Conservation (phyloP, 1,139 yeast genomes). For the Lodderomyces margitis region DNA sequence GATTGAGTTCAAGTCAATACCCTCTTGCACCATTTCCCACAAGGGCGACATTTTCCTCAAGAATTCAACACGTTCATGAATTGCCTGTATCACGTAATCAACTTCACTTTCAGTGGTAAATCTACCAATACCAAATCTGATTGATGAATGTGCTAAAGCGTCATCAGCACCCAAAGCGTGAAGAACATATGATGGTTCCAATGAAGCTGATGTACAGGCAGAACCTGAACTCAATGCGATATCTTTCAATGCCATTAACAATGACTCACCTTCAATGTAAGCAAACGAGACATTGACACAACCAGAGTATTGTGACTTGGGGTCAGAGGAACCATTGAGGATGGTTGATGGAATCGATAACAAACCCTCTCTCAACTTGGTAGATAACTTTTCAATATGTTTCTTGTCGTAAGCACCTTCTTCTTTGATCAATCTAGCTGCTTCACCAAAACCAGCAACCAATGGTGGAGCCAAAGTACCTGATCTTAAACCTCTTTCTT, state of each 20-base stretch:
- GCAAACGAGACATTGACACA: slow-evolving; percentile 97
- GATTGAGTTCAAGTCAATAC: slow-evolving; percentile 87
- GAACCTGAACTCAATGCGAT: slow-evolving; percentile 96
- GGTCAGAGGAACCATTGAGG: slow-evolving; percentile 74
- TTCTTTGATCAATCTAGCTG: slow-evolving; percentile 75
- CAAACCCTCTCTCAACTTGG: slow-evolving; percentile 70
- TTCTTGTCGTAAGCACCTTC: slow-evolving; percentile 73
- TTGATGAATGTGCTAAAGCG: slow-evolving; percentile 95
- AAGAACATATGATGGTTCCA: slow-evolving; percentile 95
- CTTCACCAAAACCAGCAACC: slow-evolving; percentile 96
- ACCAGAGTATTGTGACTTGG: slow-evolving; percentile 70
- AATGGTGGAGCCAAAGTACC: slow-evolving; percentile 97
- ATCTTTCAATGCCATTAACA: slow-evolving; percentile 95
- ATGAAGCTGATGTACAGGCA: slow-evolving; percentile 98
- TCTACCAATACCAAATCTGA: slow-evolving; percentile 95
- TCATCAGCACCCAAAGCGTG: slow-evolving; percentile 98
- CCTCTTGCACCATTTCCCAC: slow-evolving; percentile 99
- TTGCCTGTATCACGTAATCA: slow-evolving; percentile 88
- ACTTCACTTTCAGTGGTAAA: slow-evolving; percentile 95
- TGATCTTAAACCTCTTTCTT: slow-evolving; percentile 95
- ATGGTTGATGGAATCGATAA: slow-evolving; percentile 84
- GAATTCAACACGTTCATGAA: slow-evolving; percentile 84
- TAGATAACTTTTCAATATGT: slow-evolving; percentile 69
- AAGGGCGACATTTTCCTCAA: slow-evolving; percentile 91
- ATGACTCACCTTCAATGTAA: slow-evolving; percentile 95